These are phyloP conservation scores for Jaapia argillacea DNA, from an alignment of 768 basidiomycete genomes.

Conservation along the genomic window DNA sequence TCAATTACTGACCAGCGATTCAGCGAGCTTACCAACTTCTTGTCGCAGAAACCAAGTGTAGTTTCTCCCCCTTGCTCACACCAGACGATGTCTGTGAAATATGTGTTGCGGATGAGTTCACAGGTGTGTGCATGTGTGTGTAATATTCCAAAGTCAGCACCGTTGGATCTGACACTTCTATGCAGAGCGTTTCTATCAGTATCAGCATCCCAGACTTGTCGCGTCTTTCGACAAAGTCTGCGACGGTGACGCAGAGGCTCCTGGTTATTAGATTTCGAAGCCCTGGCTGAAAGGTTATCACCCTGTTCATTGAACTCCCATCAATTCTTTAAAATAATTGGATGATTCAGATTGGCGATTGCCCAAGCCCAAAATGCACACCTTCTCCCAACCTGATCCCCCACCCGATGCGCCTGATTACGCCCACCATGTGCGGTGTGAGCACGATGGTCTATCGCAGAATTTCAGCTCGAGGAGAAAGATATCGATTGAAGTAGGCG, in stretches of 20 bases:
- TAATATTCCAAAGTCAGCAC: slow-evolving; percentile 1
- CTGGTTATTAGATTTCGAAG: slow-evolving; percentile 68
- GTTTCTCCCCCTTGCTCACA: slow-evolving; percentile 36
- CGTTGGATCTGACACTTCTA: background rate
- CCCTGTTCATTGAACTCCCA: background rate
- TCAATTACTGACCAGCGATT: slow-evolving; percentile 2
- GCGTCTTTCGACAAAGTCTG: slow-evolving; percentile 45
- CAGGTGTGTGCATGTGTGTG: too few species aligned
- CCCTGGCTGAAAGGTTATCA: slow-evolving; percentile 63
- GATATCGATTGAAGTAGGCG: slow-evolving; percentile 48
- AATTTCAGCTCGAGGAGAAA: slow-evolving; percentile 45
- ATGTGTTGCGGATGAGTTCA: slow-evolving; percentile 50
- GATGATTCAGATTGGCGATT: slow-evolving; percentile 65
- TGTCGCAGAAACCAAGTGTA: slow-evolving; percentile 26
- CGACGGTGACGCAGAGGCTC: slow-evolving; percentile 29
- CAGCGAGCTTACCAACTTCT: slow-evolving; percentile 39
- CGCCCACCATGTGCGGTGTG: slow-evolving; percentile 53
- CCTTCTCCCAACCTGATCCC: slow-evolving; percentile 44
- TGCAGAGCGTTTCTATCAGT: slow-evolving; percentile 59
- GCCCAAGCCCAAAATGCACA: slow-evolving; percentile 71
- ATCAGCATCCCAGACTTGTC: slow-evolving; percentile 56
- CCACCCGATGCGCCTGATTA: slow-evolving; percentile 54
- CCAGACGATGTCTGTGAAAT: slow-evolving; percentile 45
- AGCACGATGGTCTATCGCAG: slow-evolving; percentile 54
- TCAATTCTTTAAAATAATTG: slow-evolving; percentile 1